Evolutionary conservation across 2,329 filamentous ascomycete genomes (phyloP).

Genomic region (Botryotinia convoluta): DNA sequence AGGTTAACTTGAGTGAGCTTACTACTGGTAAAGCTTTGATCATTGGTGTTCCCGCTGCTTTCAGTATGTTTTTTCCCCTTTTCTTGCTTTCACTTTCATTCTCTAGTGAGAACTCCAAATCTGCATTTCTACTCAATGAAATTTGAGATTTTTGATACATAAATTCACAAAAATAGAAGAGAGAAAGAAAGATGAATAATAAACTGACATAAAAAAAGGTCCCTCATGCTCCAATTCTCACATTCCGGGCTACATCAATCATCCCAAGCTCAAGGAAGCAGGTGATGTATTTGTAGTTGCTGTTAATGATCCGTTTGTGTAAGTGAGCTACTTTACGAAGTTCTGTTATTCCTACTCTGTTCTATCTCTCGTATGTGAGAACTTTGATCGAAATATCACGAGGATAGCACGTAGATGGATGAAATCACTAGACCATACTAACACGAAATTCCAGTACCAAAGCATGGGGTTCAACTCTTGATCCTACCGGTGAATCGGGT

Average conservation of each 20-base stretch:
- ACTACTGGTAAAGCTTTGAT: constrained; percentile 71
- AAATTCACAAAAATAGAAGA: not conserved
- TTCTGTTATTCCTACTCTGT: too few relatives aligned
- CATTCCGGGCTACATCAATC: constrained; percentile 82
- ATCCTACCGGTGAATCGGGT: constrained; percentile 70
- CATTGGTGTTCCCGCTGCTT: constrained; percentile 80
- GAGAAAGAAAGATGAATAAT: too few relatives aligned
- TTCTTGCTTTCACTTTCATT: not conserved
- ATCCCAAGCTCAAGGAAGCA: constrained; percentile 72
- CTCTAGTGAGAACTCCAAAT: not conserved
- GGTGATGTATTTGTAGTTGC: constrained; percentile 86
- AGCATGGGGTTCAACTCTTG: constrained; percentile 77
- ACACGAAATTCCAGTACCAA: constrained; percentile 63
- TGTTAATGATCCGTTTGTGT: constrained; percentile 96
- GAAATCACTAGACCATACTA: not conserved
- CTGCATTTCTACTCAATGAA: too few relatives aligned
- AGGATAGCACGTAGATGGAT: too few relatives aligned
- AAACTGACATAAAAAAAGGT: constrained; percentile 39
- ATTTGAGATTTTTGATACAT: not conserved
- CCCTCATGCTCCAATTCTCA: constrained; percentile 67
- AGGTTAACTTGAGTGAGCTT: constrained; percentile 82
- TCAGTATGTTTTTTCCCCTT: constrained; percentile 47
- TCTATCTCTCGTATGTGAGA: not conserved
- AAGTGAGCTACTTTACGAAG: constrained; percentile 41
- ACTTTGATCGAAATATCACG: not conserved